phyloP scores from a whole-genome alignment of 2,329 filamentous ascomycete species.

The Rasamsonia emersonii region DNA sequence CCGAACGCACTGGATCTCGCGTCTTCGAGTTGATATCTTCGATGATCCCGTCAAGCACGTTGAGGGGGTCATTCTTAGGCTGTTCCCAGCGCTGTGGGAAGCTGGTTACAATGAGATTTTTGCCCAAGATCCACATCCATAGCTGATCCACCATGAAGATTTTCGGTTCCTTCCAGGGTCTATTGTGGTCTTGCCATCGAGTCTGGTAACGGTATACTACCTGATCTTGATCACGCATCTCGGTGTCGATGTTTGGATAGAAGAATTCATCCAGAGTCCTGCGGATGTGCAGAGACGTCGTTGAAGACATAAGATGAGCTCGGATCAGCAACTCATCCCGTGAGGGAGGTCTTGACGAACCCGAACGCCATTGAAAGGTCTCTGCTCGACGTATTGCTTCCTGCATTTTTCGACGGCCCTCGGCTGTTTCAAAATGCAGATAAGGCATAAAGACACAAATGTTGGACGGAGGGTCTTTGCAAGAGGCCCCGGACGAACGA shows the following conservation, averaged over 20 bases:
- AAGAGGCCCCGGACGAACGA: too few relatives aligned
- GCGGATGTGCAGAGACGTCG: constrained; percentile 43
- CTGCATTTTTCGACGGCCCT: constrained; percentile 48
- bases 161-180: constrained; percentile 40
- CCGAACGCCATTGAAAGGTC: constrained; percentile 13
- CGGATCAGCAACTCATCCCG: constrained; percentile 29
- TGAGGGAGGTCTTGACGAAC: constrained; percentile 21
- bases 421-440: constrained; percentile 55
- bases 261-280: constrained; percentile 59
- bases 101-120: constrained; percentile 47
- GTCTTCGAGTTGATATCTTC: constrained; percentile 59
- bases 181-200: constrained; percentile 22
- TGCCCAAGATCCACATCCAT: constrained; percentile 56
- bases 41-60: constrained; percentile 53
- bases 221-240: constrained; percentile 52
- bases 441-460: constrained; percentile 52
- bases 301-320: constrained; percentile 28
- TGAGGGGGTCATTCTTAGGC: constrained; percentile 53
- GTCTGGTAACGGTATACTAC: constrained; percentile 55
- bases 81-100: constrained; percentile 39
- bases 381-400: constrained; percentile 39
- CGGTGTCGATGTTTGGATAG: constrained; percentile 53
- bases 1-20: constrained; percentile 48
- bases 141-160: constrained; percentile 63
- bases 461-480: too few relatives aligned